A percentile compares a stretch with the other conserved stretches of the same genome.
Conservation (phyloP, 805 yeast species). For the Sugiyamaella smithiae region DNA sequence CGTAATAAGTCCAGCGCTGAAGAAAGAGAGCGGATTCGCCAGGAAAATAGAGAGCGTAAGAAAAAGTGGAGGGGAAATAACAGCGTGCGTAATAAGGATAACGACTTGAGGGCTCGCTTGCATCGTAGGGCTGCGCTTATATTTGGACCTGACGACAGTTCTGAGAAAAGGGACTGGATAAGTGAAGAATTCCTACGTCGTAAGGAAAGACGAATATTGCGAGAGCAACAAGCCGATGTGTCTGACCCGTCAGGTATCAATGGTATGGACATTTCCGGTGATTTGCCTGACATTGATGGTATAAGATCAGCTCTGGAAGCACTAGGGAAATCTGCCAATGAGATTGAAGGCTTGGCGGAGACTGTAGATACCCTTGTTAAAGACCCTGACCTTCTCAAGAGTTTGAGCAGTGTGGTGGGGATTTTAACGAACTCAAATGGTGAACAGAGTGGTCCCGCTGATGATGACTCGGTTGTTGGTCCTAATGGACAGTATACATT, state of each 20-base stretch:
- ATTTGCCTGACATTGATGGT: background rate
- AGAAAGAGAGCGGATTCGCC: slow-evolving; percentile 54
- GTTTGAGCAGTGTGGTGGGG: slow-evolving; percentile 24
- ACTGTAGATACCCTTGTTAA: slow-evolving; percentile 28
- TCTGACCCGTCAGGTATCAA: background rate
- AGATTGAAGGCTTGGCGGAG: slow-evolving; percentile 24
- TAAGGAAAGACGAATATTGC: slow-evolving; percentile 54
- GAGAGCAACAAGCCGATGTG: slow-evolving; percentile 25
- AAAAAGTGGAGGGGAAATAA: slow-evolving; percentile 83
- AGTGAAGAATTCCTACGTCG: slow-evolving; percentile 68
- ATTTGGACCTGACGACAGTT: slow-evolving; percentile 61
- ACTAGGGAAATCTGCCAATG: slow-evolving; percentile 24
- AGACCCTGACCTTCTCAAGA: slow-evolving; percentile 28
- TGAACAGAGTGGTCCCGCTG: background rate
- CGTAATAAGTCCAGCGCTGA: slow-evolving; percentile 27
- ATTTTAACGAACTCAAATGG: slow-evolving; percentile 16
- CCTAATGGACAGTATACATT: background rate
- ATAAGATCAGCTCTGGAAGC: slow-evolving; percentile 26
- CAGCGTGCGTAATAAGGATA: slow-evolving; percentile 77
- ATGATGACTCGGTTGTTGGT: background rate
- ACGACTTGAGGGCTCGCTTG: slow-evolving; percentile 78
- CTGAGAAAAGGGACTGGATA: slow-evolving; percentile 63
- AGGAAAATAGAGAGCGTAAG: slow-evolving; percentile 73
- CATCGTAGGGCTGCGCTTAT: slow-evolving; percentile 64
- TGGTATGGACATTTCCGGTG: background rate